phyloP scores from a whole-genome alignment of 2,329 filamentous ascomycete genomes.

The Dendryphion nanum region DNA sequence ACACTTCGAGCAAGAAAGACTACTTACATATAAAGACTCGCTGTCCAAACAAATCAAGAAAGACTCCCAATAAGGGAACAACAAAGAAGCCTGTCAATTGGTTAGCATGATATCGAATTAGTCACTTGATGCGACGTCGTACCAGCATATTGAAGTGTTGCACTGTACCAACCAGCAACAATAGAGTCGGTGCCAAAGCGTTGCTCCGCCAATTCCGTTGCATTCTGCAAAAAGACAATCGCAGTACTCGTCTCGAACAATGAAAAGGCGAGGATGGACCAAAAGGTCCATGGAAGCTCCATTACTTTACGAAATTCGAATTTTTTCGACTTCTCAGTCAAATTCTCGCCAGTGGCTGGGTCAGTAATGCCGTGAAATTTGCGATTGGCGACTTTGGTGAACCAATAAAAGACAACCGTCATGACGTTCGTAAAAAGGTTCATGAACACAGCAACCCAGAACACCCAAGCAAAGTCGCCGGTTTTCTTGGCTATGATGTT shows the following conservation, averaged over 20 bases:
- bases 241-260: conserved; percentile 60
- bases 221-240: conserved; percentile 55
- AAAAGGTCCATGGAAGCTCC: conserved; percentile 60
- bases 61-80: background rate
- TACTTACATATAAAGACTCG: too few species aligned
- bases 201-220: conserved; percentile 61
- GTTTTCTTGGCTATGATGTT: conserved; percentile 59
- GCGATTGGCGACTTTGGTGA: conserved; percentile 52
- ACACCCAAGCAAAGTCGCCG: conserved; percentile 62
- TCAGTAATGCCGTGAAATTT: conserved; percentile 51
- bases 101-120: too few species aligned
- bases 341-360: conserved; percentile 56
- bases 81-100: background rate
- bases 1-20: too few species aligned
- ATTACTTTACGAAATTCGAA: conserved; percentile 58
- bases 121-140: too few species aligned
- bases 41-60: background rate
- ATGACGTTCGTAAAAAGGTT: conserved; percentile 61
- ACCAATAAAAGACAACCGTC: conserved; percentile 56
- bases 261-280: conserved; percentile 55
- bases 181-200: conserved; percentile 56
- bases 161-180: conserved; percentile 60
- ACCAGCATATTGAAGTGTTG: conserved; percentile 55
- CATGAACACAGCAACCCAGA: conserved; percentile 63
- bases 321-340: conserved; percentile 60